Conservation (phyloP, 192 early-diverging fungal species). For the Polychytrium aggregatum region DNA sequence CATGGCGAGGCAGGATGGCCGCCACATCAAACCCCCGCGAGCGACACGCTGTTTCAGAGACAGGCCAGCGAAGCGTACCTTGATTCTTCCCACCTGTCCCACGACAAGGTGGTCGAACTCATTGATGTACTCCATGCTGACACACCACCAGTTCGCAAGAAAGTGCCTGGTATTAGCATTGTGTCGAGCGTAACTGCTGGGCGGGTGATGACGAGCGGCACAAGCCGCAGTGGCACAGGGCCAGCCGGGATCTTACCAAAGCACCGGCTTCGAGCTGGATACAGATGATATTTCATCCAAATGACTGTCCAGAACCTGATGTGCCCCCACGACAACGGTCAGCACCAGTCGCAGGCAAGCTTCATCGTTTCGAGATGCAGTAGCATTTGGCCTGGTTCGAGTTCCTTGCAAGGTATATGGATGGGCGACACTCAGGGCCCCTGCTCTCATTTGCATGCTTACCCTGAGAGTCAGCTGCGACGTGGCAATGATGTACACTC, state of each 20-base stretch:
- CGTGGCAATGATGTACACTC: slow-evolving; percentile 24
- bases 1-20: too few relatives aligned
- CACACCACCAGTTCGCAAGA: background rate
- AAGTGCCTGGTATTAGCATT: too few relatives aligned
- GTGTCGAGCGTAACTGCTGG: too few relatives aligned
- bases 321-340: background rate
- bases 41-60: too few relatives aligned
- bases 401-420: too few relatives aligned
- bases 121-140: slow-evolving; percentile 26
- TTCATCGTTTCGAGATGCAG: too few relatives aligned
- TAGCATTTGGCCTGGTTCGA: too few relatives aligned
- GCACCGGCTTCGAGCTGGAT: slow-evolving; percentile 24
- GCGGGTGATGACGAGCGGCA: background rate
- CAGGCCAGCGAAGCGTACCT: slow-evolving; percentile 5
- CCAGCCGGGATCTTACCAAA: slow-evolving; percentile 18
- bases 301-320: slow-evolving; percentile 22
- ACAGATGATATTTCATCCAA: slow-evolving; percentile 23
- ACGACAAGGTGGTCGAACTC: slow-evolving; percentile 25
- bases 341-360: background rate
- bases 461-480: slow-evolving; percentile 27
- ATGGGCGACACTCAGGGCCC: too few relatives aligned
- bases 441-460: too few relatives aligned
- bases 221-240: background rate
- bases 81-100: slow-evolving; percentile 29
- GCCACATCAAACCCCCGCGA: too few relatives aligned